These are phyloP conservation scores for Cutaneotrichosporon sp. DNA, from an alignment of 1,284 basidiomycete genomes.

Conservation along the genomic window DNA sequence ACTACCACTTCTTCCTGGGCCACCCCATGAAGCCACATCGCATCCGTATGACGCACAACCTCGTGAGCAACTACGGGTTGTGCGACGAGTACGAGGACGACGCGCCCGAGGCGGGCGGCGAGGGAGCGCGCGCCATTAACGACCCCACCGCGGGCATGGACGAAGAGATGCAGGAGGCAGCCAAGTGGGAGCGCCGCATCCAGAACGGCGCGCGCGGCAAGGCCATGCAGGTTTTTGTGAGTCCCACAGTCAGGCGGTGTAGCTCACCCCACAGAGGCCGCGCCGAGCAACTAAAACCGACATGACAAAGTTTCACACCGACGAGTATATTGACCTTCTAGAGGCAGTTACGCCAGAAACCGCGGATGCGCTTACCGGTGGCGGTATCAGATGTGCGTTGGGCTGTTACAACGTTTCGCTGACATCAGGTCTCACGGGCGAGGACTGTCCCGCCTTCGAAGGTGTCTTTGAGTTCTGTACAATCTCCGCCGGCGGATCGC, in stretches of 20 bases:
- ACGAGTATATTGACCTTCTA: slow-evolving; percentile 94
- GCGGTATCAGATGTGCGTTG: slow-evolving; percentile 71
- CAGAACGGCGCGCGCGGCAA: slow-evolving; percentile 34
- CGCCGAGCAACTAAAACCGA: slow-evolving; percentile 71
- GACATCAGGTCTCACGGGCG: slow-evolving; percentile 72
- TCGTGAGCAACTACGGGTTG: slow-evolving; percentile 84
- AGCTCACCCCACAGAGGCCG: slow-evolving; percentile 57
- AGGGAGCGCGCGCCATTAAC: slow-evolving; percentile 29
- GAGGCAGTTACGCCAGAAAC: slow-evolving; percentile 83
- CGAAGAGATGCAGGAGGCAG: slow-evolving; percentile 21
- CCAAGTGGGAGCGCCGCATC: slow-evolving; percentile 27
- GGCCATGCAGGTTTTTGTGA: slow-evolving; percentile 81
- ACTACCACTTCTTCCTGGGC: slow-evolving; percentile 70
- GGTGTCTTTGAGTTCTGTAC: slow-evolving; percentile 96
- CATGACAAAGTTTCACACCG: slow-evolving; percentile 92
- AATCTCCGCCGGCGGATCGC: slow-evolving; percentile 90
- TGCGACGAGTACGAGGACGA: slow-evolving; percentile 35
- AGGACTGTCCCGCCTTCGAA: slow-evolving; percentile 95
- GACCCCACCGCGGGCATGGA: slow-evolving; percentile 19
- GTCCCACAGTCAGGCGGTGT: slow-evolving; percentile 43
- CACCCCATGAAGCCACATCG: slow-evolving; percentile 95
- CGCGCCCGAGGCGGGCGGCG: slow-evolving; percentile 22
- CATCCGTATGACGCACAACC: slow-evolving; percentile 86
- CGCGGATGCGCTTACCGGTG: slow-evolving; percentile 71
- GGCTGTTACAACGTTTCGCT: not conserved